Evolutionary conservation across 495 filamentous ascomycete species (phyloP).

Genomic region (Podospora didyma): DNA sequence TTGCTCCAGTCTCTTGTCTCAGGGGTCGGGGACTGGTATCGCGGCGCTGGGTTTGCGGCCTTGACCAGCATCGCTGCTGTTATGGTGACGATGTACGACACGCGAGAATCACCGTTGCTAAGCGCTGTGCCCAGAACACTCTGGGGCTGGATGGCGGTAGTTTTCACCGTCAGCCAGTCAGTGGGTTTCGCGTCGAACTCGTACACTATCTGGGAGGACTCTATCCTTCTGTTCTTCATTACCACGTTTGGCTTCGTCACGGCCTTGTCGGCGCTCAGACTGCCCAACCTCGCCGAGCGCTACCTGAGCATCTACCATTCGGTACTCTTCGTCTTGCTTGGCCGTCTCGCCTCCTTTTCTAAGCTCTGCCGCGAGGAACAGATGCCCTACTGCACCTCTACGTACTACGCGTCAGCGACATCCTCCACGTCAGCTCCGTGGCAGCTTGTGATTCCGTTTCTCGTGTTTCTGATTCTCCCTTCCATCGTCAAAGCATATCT

Average conservation of each 20-base stretch:
- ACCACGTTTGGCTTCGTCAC: conserved; percentile 75
- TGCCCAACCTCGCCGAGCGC: conserved; percentile 57
- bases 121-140: conserved; percentile 70
- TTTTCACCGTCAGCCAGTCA: conserved; percentile 79
- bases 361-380: conserved; percentile 96
- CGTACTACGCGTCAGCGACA: conserved; percentile 87
- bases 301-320: conserved; percentile 79
- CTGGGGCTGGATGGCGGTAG: conserved; percentile 81
- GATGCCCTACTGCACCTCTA: conserved; percentile 93
- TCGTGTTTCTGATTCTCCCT: conserved; percentile 69
- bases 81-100: conserved; percentile 49
- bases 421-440: conserved; percentile 91
- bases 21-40: conserved; percentile 36
- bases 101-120: conserved; percentile 45
- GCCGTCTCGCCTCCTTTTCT: conserved; percentile 79
- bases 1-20: conserved; percentile 23
- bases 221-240: conserved; percentile 88
- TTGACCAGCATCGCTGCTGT: conserved; percentile 62
- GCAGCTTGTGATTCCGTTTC: conserved; percentile 79
- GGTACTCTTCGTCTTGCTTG: conserved; percentile 74
- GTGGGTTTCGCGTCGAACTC: conserved; percentile 95
- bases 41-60: conserved; percentile 45
- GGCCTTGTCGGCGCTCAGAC: conserved; percentile 69
- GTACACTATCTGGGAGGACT: conserved; percentile 98
- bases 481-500: conserved; percentile 76